Base-by-base conservation (phyloP, 129 eudicot species). In the Gnaphalium uliginosum region DNA sequence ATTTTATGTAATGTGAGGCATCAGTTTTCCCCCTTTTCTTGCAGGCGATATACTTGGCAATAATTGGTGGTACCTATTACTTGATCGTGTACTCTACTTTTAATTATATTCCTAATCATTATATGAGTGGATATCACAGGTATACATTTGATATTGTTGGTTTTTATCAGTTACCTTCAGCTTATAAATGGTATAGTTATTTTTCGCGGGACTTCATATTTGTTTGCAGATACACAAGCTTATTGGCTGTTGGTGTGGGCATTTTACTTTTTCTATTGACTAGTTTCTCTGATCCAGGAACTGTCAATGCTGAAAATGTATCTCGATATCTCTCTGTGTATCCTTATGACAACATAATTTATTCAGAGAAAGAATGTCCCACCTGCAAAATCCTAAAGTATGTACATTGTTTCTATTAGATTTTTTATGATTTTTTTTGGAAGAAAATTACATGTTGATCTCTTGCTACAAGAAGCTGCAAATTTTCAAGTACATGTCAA, bases 251-350 rank as follows among this genome's bases (percentile, higher is more conserved):
- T 78, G 96, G 88, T 78, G 87, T 90, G 50, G 98, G 98, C 73
- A 50, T 93, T 80, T 41, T 90, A 76, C 92, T 93, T 66, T 93
- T 93, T 79, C 78, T 90, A 50, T 84, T 93, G 83, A 89, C 98
- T 71, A 93, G 98, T 85, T 93, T 93, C 83, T 87, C 96, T 71
- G 93, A 93, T 75, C 98, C 98, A 65, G 98, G 98, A 82, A 89
- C 89, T 78, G 85, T 93, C 30, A 93, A 83, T 74, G 77, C 85
- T 19, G 84, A 83, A 66, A 93, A 93, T 81, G 90, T 85, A 69
- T 84, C 90, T 65, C 88, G 79, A 51, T 93, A 90, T 86, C 74
- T 90, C 32, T 87, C 93, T 73, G 83, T 86, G 74, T 93, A 93
- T 81, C 97, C 97, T 19, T 93, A 93, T 82, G 98, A 93, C 82